Conservation (phyloP, 1,139 yeast species). For the Keqinozyma sinolaborantium region DNA sequence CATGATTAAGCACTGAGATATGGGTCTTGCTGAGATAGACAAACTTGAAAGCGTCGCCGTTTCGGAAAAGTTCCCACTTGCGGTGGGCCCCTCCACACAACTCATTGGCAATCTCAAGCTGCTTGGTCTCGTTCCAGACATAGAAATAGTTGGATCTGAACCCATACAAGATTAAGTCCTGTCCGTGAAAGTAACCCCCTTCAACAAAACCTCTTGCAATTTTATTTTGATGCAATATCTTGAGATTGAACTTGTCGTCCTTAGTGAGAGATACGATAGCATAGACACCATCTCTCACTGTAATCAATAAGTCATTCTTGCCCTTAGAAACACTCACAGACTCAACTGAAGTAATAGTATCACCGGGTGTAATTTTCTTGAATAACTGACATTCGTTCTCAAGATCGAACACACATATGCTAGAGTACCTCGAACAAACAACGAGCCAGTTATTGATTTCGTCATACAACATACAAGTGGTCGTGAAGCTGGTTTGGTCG, state of each 20-base stretch:
- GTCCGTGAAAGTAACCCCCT: slow-evolving; percentile 55
- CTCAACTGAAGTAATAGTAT: slow-evolving; percentile 61
- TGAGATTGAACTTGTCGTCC: slow-evolving; percentile 13
- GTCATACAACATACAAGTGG: slow-evolving; percentile 54
- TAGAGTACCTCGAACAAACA: slow-evolving; percentile 72
- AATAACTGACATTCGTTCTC: slow-evolving; percentile 22
- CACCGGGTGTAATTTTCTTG: slow-evolving; percentile 66
- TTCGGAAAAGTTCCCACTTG: slow-evolving; percentile 57
- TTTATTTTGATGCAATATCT: slow-evolving; percentile 55
- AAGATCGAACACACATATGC: slow-evolving; percentile 55
- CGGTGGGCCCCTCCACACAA: slow-evolving; percentile 94
- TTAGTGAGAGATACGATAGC: slow-evolving; percentile 12
- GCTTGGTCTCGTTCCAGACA: slow-evolving; percentile 78
- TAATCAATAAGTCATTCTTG: slow-evolving; percentile 30
- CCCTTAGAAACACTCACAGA: slow-evolving; percentile 22
- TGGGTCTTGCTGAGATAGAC: slow-evolving; percentile 57
- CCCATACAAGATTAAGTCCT: slow-evolving; percentile 68
- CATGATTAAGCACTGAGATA: slow-evolving; percentile 24
- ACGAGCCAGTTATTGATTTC: slow-evolving; percentile 37
- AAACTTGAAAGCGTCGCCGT: slow-evolving; percentile 22
- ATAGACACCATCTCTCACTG: slow-evolving; percentile 67
- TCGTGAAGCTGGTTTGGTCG: slow-evolving; percentile 49
- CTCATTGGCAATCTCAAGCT: slow-evolving; percentile 64
- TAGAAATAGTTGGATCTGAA: slow-evolving; percentile 78
- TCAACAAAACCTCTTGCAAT: slow-evolving; percentile 76